phyloP scores from a whole-genome alignment of 805 yeast genomes.

The Saturnispora quitensis region DNA sequence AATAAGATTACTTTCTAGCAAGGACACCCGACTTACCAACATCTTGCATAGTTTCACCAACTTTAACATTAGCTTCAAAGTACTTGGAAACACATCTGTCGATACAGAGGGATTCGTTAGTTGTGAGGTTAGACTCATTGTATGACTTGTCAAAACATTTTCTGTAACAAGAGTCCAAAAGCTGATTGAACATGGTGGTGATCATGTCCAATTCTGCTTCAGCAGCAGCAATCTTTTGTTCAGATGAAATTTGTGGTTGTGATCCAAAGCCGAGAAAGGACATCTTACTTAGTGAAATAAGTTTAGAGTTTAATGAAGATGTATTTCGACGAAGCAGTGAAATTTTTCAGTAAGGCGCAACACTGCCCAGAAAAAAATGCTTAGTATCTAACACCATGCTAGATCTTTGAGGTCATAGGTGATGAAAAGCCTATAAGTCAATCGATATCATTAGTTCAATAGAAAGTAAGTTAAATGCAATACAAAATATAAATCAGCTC shows the following conservation, averaged over 20 bases:
- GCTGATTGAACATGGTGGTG: conserved; percentile 90
- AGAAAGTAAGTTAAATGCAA: background rate
- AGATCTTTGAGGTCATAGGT: background rate
- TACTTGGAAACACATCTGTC: conserved; percentile 96
- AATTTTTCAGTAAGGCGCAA: background rate
- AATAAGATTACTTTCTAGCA: conserved; percentile 13
- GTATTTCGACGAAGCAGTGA: conserved; percentile 1
- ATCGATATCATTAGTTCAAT: no score
- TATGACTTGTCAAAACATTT: conserved; percentile 71
- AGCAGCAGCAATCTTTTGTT: conserved; percentile 79
- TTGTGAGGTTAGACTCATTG: conserved; percentile 63
- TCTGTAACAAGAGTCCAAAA: conserved; percentile 80
- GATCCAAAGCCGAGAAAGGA: conserved; percentile 66
- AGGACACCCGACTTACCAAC: conserved; percentile 29
- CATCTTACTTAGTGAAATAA: conserved; percentile 31
- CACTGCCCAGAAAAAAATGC: background rate
- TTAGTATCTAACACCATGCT: background rate
- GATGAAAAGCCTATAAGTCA: background rate
- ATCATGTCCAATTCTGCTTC: conserved; percentile 96
- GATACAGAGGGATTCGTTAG: conserved; percentile 76
- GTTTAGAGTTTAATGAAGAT: background rate
- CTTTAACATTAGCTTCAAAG: conserved; percentile 89
- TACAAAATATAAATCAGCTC: background rate
- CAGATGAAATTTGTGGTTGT: conserved; percentile 61
- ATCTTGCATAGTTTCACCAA: conserved; percentile 60